These are phyloP conservation scores for Colletotrichum cuscutae DNA, from an alignment of 2,329 filamentous ascomycete genomes.

Conservation along the genomic window DNA sequence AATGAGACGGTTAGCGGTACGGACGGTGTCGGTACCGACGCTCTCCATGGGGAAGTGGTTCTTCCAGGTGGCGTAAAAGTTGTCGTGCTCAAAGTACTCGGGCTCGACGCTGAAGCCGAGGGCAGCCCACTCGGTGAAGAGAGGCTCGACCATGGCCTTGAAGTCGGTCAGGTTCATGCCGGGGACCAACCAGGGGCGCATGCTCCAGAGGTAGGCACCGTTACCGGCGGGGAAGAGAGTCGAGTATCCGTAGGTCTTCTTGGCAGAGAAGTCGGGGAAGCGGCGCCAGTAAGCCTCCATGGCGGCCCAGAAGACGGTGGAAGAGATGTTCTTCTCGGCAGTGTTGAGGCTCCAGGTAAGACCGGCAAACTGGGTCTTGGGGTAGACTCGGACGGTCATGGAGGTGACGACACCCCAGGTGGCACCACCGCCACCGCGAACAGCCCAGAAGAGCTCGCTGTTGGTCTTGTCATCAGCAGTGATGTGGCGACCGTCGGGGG, in stretches of 20 bases:
- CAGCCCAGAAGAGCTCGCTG: conserved; percentile 60
- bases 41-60: conserved; percentile 51
- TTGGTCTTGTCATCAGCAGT: conserved; percentile 53
- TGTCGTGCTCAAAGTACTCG: conserved; percentile 47
- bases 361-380: conserved; percentile 45
- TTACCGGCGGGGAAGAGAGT: conserved; percentile 24
- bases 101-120: conserved; percentile 44
- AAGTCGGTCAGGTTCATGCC: conserved; percentile 45
- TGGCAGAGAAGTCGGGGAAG: conserved; percentile 43
- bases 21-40: conserved; percentile 39
- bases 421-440: conserved; percentile 56
- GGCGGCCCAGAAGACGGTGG: conserved; percentile 46
- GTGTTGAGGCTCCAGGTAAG: conserved; percentile 44
- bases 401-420: conserved; percentile 57
- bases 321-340: conserved; percentile 38
- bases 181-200: conserved; percentile 49
- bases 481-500: conserved; percentile 53
- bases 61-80: conserved; percentile 49
- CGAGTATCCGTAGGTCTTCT: conserved; percentile 43
- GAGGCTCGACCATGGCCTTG: conserved; percentile 44
- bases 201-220: conserved; percentile 42
- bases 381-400: conserved; percentile 47
- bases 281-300: conserved; percentile 45
- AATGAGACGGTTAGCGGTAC: conserved; percentile 51
- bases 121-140: conserved; percentile 42